Percentiles rank a stretch among this genome's conserved stretches.
Evolutionary conservation across 75 land plant genomes (phyloP).

Genomic region (Pseudotsuga menziesii): DNA sequence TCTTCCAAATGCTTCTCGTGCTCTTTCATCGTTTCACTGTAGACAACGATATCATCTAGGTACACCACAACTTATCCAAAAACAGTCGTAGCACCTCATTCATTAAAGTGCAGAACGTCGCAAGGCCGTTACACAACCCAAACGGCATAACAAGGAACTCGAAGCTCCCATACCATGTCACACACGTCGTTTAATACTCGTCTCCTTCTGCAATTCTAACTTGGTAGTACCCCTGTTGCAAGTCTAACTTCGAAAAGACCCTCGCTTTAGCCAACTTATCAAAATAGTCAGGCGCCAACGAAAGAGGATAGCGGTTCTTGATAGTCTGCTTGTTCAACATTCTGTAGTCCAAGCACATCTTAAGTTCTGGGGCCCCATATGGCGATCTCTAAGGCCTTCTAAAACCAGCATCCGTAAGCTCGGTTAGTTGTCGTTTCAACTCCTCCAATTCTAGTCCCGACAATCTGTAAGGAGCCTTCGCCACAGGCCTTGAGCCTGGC

Average conservation of each 20-base stretch:
- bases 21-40: too few relatives aligned
- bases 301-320: slow-evolving; percentile 13
- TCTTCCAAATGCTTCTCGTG: too few relatives aligned
- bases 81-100: slow-evolving; percentile 9
- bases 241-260: slow-evolving; percentile 15
- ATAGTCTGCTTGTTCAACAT: slow-evolving; percentile 14
- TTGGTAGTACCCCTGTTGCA: slow-evolving; percentile 15
- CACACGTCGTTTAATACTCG: slow-evolving; percentile 5
- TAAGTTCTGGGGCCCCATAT: background rate
- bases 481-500: too few relatives aligned
- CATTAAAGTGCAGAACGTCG: slow-evolving; percentile 14
- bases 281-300: slow-evolving; percentile 11
- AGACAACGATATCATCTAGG: slow-evolving; percentile 20
- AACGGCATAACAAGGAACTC: slow-evolving; percentile 23
- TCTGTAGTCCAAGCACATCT: slow-evolving; percentile 15
- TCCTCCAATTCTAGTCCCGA: too few relatives aligned
- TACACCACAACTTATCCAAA: slow-evolving; percentile 12
- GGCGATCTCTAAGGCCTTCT: too few relatives aligned
- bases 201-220: slow-evolving; percentile 2
- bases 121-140: slow-evolving; percentile 18
- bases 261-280: slow-evolving; percentile 9
- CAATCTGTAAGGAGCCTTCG: too few relatives aligned
- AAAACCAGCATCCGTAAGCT: too few relatives aligned
- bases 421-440: too few relatives aligned
- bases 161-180: slow-evolving; percentile 12